Base-by-base conservation (phyloP, 1,284 basidiomycete genomes). In the Leccinum pachyderme region DNA sequence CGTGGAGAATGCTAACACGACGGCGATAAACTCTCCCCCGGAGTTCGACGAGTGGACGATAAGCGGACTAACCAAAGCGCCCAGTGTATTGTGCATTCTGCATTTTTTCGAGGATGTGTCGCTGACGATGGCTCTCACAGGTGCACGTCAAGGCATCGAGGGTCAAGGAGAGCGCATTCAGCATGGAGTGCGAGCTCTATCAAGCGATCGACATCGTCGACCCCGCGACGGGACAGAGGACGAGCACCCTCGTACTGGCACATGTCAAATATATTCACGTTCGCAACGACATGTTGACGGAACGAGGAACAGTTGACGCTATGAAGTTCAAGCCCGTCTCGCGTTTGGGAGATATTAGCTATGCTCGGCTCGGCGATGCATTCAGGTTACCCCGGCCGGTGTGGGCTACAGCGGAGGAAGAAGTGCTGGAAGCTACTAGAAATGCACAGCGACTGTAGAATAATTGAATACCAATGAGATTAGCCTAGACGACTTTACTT, bases 151-250 rank as follows among this genome's bases (percentile, higher is more conserved):
- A 82, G 63, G 77, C 86, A 7, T 76, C 87, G 9, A 74, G 87
- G 29, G 86, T 89, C 22, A 84, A 79, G 58, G 89, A 91, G 68
- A 82, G 84, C 49, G 84, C 82, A 0, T 86, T 89, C 66, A 79
- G 79, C 47, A 83, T 89, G 82, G 87, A 89, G 70, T 89, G 84
- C 68, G 80, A 80, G 72, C 69, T 82, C n/a, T 70, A 72, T 31
- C 75, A 81, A 63, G 64, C 73, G 59, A 59, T 76, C 61, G 75
- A 82, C 63, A 73, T 83, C 63, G 62, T 70, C 61, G 69, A 80
- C 63, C 72, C 76, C 56, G 58, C 66, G 44, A 76, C 68, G 45
- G 54, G 73, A 50, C 49, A 65, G 53, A 57, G 63, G 53, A 63
- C 74, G 2, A 69, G 70, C n/a, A 83, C 78, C 0, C 69, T 86